Base-by-base conservation (phyloP, 352 stramenopile genomes). In the Saprolegnia parasitica region DNA sequence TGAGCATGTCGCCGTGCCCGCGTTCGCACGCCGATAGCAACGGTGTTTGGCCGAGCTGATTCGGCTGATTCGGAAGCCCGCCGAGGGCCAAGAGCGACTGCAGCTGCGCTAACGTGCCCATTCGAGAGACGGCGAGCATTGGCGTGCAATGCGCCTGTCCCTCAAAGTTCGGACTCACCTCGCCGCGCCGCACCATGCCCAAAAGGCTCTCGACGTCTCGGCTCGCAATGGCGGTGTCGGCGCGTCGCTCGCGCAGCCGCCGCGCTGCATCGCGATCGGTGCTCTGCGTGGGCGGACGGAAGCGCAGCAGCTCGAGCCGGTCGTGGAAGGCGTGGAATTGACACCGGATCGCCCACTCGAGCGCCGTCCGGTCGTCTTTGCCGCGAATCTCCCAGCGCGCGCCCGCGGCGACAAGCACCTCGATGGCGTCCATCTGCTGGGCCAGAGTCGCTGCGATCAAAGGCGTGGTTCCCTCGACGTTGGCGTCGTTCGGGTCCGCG, bases 141-240 rank as follows among this genome's bases (percentile, higher is more conserved):
- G 60, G 60, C 47, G 60, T 67, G 13, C n/a, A 23, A n/a, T 42
- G 21, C 23, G 60, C 60, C 10, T 26, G 21, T 16, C n/a, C 39
- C 29, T 67, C 60, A 26, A 20, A 56, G 37, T 72, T 72, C 10
- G 65, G 54, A 46, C 67, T 61, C 18, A 70, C 23, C n/a, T 63
- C 56, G 5, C 67, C 49, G 15, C 42, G n/a, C 26, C 29, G 20
- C 23, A 73, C 58, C 21, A 45, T 20, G n/a, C 16, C 5, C 11
- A 67, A 23, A 10, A 67, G 13, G 18, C 10, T 5, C 5, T 26
- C 42, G 23, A 67, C 63, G 20, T 67, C 23, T 23, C 39, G 6
- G 20, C 10, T 15, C 1, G 16, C 11, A 15, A 60, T 16, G 11
- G 52, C 24, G 24, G 11, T 15, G 35, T 60, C 52, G 20, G 52